Base-by-base conservation (phyloP, 2,329 filamentous ascomycete genomes). In the Diaporthe sp. region DNA sequence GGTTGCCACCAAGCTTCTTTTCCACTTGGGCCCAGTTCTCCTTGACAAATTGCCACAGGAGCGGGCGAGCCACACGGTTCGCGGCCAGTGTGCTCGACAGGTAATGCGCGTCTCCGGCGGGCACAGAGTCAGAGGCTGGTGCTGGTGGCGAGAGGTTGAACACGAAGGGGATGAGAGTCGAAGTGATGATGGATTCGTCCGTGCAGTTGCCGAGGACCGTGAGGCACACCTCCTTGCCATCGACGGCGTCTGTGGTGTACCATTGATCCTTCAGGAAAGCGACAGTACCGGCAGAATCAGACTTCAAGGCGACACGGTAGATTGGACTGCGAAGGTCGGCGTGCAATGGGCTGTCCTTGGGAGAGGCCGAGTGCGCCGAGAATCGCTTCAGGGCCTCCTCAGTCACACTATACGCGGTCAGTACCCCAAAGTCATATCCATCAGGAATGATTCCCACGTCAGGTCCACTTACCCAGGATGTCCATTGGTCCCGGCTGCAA, bases 171-270 rank as follows among this genome's bases (percentile, higher is more conserved):
- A 88, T 94, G 82, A 89, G 92, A 88, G 81, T 93, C 85, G 85
- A 85, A 74, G 89, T 86, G 60, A 97, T 92, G 42, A 98, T 87
- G 13, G 92, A 90, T 15, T 85, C 82, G 73, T 95, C 91, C 79
- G 93, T 92, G 28, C 94, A 92, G 53, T 92, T 91, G 46, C 95
- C 95, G 60, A 99, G 89, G 5, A 94, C 91, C 51, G 90, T 88
- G 4, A 98, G 90, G 79, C 92, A 94, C 78, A 98, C 94, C 79
- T 98, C 95, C 84, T 96, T 97, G 80, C 95, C 96, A 80, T 98
- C 97, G 51, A 98, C 92, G 10, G 95, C 95, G 71, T 93, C 93
- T 17, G 95, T 97, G 70, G 88, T 92, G 78, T 92, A 89, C 89
- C 95, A 98, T 83, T 98, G 96, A 73, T 95, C 91, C 87, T 96